Base-by-base conservation (phyloP, 169 alveolate genomes). In the Cryptosporidium bovis region DNA sequence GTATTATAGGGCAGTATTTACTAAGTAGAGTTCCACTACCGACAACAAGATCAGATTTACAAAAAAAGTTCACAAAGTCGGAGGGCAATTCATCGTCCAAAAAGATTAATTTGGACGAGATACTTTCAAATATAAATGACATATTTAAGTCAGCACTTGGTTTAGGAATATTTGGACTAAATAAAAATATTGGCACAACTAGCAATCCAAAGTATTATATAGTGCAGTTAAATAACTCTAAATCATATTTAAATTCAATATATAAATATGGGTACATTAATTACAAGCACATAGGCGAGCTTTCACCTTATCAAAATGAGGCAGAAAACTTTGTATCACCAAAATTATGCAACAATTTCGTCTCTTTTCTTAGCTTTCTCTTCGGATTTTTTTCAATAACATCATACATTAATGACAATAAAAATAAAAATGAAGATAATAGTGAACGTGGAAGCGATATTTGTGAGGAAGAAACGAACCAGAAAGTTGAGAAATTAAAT, bases 11-110 rank as follows among this genome's bases (percentile, higher is more conserved):
- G 2, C 87, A 77, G 55, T 77, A 77, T 66, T 66, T 77, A 2
- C 27, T 77, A 34, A 77, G 87, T 50, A 56, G 87, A 62, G 64
- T 60, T 20, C 87, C 87, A 18, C 27, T 77, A 20, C 87, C 87
- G 18, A 77, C 87, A 44, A 56, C 77, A 4, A 34, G 87, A 44
- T 18, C 69, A 1, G 87, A 77, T 62, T 18, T 77, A 60, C 87
- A 77, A 7, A 77, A 40, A 34, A 77, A 31, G 34, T 77, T 77
- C 51, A 44, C 64, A 24, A 77, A 77, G 20, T 12, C 62, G 10
- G 64, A 56, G 46, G 36, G 44, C 13, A 48, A 55, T 2, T 40
- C 48, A 6, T 40, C 48, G 13, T 69, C 83, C 8, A 51, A 53
- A 20, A 77, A 77, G 48, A 36, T 60, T 46, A 29, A 77, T n/a